Conservation (phyloP, 108 stramenopile species). For the Nitzschia sp. region DNA sequence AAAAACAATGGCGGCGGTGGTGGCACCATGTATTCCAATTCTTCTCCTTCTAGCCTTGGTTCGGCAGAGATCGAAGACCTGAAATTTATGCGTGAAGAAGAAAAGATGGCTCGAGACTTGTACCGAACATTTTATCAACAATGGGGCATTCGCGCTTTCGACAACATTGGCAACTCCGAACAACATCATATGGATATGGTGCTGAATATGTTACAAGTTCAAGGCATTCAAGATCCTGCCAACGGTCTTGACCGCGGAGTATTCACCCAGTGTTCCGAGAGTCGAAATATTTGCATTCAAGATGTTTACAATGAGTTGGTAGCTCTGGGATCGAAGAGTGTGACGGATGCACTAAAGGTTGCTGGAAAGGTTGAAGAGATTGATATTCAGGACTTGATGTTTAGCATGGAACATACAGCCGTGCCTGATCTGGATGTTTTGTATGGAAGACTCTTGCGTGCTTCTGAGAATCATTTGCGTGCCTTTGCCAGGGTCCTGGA, state of each 20-base stretch:
- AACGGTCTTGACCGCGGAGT: neutral
- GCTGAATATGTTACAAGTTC: neutral
- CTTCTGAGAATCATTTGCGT: conserved; percentile 6
- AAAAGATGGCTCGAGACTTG: neutral
- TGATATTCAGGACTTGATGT: neutral
- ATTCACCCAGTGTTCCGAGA: neutral
- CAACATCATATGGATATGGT: neutral
- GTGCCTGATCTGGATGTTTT: neutral
- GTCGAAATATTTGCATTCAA: neutral
- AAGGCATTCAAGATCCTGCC: neutral
- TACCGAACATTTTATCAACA: neutral
- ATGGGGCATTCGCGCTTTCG: neutral
- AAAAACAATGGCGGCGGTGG: neutral
- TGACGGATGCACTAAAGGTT: neutral
- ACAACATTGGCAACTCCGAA: neutral
- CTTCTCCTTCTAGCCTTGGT: neutral
- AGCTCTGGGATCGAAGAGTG: neutral
- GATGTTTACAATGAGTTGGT: neutral
- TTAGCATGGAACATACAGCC: neutral
- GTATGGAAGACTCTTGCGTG: neutral
- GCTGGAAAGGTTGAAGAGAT: neutral
- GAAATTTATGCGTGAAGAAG: neutral
- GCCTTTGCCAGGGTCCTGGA: neutral
- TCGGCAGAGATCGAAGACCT: neutral
- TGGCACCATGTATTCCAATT: neutral